Conservation (phyloP, 345 rosid genomes). For the Mercurialis annua region DNA sequence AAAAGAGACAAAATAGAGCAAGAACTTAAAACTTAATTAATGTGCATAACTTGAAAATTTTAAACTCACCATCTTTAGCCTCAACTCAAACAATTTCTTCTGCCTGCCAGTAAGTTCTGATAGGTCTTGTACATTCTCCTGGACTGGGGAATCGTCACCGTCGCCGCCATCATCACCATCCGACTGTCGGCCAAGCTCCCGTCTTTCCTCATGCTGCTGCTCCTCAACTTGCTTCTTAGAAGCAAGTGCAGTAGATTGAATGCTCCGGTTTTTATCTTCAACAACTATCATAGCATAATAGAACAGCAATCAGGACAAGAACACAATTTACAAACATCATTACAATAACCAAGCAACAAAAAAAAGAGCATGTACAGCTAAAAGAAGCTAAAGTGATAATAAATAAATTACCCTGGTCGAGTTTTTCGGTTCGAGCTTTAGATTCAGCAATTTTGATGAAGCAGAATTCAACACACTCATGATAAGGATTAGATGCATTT, state of each 20-base stretch:
- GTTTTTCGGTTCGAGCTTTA: slow-evolving; percentile 34
- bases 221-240: slow-evolving; percentile 32
- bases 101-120: slow-evolving; percentile 79
- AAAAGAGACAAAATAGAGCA: not conserved
- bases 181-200: slow-evolving; percentile 38
- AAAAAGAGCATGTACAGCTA: not conserved
- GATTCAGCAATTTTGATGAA: slow-evolving; percentile 69
- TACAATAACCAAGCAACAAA: not conserved
- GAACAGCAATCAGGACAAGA: not conserved
- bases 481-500: slow-evolving; percentile 71
- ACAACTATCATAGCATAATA: slow-evolving; percentile 9
- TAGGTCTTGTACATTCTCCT: slow-evolving; percentile 49
- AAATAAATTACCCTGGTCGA: slow-evolving; percentile 39
- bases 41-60: not conserved
- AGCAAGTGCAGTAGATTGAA: slow-evolving; percentile 19
- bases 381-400: not conserved
- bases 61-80: slow-evolving; percentile 69
- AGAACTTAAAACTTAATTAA: slow-evolving; percentile 5
- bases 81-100: slow-evolving; percentile 71
- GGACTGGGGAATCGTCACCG: slow-evolving; percentile 29
- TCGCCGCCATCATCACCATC: slow-evolving; percentile 40
- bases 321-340: not conserved
- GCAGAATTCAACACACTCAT: slow-evolving; percentile 79
- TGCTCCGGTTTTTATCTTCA: slow-evolving; percentile 32
- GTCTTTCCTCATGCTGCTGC: slow-evolving; percentile 29